phyloP scores from a whole-genome alignment of 2,329 filamentous ascomycete species.

The Pyricularia pennisetigena region DNA sequence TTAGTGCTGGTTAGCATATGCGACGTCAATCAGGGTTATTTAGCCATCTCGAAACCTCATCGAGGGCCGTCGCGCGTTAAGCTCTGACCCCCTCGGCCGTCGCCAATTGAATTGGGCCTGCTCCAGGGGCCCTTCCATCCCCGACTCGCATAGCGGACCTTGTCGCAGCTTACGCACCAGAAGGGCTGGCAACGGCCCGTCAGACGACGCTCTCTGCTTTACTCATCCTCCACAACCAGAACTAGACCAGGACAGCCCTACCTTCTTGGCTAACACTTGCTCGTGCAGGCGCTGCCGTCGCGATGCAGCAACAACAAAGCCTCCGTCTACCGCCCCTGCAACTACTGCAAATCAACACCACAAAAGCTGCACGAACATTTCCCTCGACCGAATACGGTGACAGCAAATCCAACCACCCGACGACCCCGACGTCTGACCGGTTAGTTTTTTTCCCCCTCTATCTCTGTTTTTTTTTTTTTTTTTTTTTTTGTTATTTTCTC shows the following conservation, averaged over 20 bases:
- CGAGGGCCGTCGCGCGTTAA: slow-evolving; percentile 20
- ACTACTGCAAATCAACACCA: background rate
- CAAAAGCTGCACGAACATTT: background rate
- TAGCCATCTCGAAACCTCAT: slow-evolving; percentile 28
- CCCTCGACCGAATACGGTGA: background rate
- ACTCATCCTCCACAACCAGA: slow-evolving; percentile 12
- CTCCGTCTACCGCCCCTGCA: background rate
- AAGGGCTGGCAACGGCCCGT: slow-evolving; percentile 27
- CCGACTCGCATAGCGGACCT: slow-evolving; percentile 31
- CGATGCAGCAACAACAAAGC: background rate
- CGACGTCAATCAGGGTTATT: slow-evolving; percentile 37
- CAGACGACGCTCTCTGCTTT: slow-evolving; percentile 17
- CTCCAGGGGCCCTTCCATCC: slow-evolving; percentile 11
- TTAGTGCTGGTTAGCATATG: slow-evolving; percentile 22
- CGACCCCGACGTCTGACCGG: slow-evolving; percentile 7
- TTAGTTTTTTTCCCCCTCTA: no score
- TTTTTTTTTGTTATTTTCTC: slow-evolving; percentile 8
- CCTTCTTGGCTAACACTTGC: background rate
- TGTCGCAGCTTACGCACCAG: slow-evolving; percentile 43
- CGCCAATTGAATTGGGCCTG: slow-evolving; percentile 18
- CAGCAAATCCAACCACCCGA: background rate
- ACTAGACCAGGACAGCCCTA: slow-evolving; percentile 29
- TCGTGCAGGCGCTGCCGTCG: background rate
- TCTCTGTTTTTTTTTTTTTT: slow-evolving; percentile 11
- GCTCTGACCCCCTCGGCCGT: slow-evolving; percentile 22